phyloP scores from a whole-genome alignment of 2,329 filamentous ascomycete species.

The Fusarium miscanthi region DNA sequence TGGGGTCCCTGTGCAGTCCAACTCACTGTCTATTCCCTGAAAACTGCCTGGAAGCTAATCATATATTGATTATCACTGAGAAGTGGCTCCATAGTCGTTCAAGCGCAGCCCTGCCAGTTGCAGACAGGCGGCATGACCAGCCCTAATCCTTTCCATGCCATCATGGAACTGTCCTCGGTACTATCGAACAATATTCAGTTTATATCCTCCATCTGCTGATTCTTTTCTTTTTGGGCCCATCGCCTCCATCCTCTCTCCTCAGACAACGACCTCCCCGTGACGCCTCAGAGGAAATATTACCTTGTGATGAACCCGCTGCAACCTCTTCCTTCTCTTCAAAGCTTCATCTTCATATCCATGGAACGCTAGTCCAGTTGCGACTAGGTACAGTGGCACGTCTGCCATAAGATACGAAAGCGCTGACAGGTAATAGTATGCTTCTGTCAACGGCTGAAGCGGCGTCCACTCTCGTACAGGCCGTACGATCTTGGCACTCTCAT shows the following conservation, averaged over 20 bases:
- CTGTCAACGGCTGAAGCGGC: not conserved
- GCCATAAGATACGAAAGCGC: slow-evolving; percentile 11
- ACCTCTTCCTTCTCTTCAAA: slow-evolving; percentile 2
- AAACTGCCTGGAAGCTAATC: not conserved
- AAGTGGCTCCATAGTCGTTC: not conserved
- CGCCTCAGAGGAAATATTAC: not conserved
- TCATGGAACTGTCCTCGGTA: not conserved
- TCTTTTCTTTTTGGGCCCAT: not conserved
- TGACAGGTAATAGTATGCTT: slow-evolving; percentile 21
- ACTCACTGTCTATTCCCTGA: not conserved
- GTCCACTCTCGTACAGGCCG: not conserved
- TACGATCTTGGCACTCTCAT: not conserved
- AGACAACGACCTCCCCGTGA: not conserved
- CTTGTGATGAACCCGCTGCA: slow-evolving; percentile 5
- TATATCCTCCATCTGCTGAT: not conserved
- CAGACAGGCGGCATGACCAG: not conserved
- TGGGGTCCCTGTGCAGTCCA: not conserved
- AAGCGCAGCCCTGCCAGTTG: not conserved
- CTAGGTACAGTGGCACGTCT: not conserved
- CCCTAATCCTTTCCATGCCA: no score
- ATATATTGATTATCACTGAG: not conserved
- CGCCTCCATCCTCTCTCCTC: not conserved
- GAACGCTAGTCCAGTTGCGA: not conserved
- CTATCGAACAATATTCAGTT: not conserved
- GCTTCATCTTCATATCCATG: slow-evolving; percentile 6